Evolutionary conservation across 306 rosid species (phyloP).

Genomic region (Vigna nakashimae): DNA sequence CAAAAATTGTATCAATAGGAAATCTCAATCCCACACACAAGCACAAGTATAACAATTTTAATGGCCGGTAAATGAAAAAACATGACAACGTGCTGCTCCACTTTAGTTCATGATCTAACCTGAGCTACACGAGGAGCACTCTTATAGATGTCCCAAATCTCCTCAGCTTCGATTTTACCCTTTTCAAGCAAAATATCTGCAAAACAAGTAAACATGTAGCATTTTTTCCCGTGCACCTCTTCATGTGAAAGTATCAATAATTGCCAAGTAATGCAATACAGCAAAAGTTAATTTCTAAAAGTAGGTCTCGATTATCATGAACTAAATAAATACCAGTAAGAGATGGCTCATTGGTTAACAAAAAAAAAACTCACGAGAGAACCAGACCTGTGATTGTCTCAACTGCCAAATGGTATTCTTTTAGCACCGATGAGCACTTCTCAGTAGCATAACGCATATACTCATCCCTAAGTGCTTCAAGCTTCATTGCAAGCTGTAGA

Average conservation of each 20-base stretch:
- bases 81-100: slow-evolving; percentile 36
- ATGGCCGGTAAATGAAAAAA: slow-evolving; percentile 15
- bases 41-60: background rate
- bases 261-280: slow-evolving; percentile 9
- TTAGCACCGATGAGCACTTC: slow-evolving; percentile 72
- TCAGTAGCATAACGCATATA: slow-evolving; percentile 91
- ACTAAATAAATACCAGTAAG: slow-evolving; percentile 32
- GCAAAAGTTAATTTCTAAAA: slow-evolving; percentile 23
- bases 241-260: slow-evolving; percentile 22
- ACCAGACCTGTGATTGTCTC: slow-evolving; percentile 92
- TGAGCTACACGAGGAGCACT: slow-evolving; percentile 69
- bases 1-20: slow-evolving; percentile 2
- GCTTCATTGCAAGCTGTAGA: slow-evolving; percentile 87
- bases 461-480: slow-evolving; percentile 94
- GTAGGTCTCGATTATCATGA: slow-evolving; percentile 29
- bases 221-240: slow-evolving; percentile 23
- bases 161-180: slow-evolving; percentile 79
- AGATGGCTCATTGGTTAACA: slow-evolving; percentile 35
- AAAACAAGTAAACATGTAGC: slow-evolving; percentile 44
- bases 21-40: slow-evolving; percentile 16
- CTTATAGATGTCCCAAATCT: slow-evolving; percentile 82
- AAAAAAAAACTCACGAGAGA: slow-evolving; percentile 40
- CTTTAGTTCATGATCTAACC: slow-evolving; percentile 58
- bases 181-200: slow-evolving; percentile 91
- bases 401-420: slow-evolving; percentile 79